Evolutionary conservation across 2,329 filamentous ascomycete genomes (phyloP), one percentile per base, ranked within the genome.

Genomic region (Clarireedia paspali): DNA sequence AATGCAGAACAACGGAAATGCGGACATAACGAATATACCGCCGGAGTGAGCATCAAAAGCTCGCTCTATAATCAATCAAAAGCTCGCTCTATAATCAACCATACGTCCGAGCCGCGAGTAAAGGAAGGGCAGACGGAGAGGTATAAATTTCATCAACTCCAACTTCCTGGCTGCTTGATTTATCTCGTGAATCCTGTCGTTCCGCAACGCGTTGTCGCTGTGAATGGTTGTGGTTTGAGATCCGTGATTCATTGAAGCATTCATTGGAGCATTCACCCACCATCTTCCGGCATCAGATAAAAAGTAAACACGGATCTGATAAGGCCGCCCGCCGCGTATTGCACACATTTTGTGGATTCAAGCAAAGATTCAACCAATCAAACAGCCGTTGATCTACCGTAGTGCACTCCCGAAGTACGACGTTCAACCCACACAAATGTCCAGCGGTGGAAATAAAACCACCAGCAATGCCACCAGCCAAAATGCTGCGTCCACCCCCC

Each of bases 361-460:
- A 12, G 30, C 30, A 34, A 34, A 34, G 10, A 9, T 34, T 6
- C 14, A 42, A 20, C 17, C 39, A 42, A 42, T 42, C 17, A 42
- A 15, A 5, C 14, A 42, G 30, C 30, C 5, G 30, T 34, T 20
- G 20, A 10, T 12, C 30, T 34, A 12, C 30, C 30, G 30, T 34
- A 34, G 30, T 34, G 30, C 30, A 34, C 4, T 34, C 10, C 30
- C 14, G 14, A 23, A 36, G 17, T 15, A 38, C n/a, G n/a, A 20
- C 17, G 34, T 26, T 12, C 12, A 34, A 30, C 36, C 34, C 50
- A 34, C 23, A 40, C 27, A 53, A 27, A 53, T 53, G 51, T 47
- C 51, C n/a, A 48, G 51, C 6, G 15, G 12, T 24, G 27, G 30
- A 45, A 26, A 55, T 45, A 55, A 55, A 55, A 51, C 15, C 14